Percentiles rank a stretch among this genome's conserved stretches.
Conservation (phyloP, 73 alveolate species). For the Paramecium tetraurelia region DNA sequence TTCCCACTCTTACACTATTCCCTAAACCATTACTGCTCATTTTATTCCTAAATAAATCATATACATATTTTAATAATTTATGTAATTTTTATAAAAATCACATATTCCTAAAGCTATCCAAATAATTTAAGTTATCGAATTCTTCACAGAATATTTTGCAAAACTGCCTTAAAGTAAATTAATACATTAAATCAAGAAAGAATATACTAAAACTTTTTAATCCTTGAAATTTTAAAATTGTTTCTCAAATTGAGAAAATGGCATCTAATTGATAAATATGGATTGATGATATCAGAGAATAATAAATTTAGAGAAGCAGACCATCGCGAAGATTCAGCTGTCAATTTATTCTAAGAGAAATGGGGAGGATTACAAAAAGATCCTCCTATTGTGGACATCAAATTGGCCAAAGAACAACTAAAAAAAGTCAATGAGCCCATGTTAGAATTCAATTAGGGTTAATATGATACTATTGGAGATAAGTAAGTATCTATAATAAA, state of each 20-base stretch:
- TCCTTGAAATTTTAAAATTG: not conserved
- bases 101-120: not conserved
- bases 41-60: not conserved
- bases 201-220: not conserved
- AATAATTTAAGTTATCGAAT: not conserved
- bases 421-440: not conserved
- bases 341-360: not conserved
- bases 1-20: too few relatives aligned
- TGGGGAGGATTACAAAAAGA: not conserved
- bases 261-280: not conserved
- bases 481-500: not conserved
- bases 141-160: not conserved
- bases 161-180: constrained; percentile 14
- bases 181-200: not conserved
- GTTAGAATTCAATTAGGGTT: not conserved
- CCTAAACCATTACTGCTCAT: not conserved
- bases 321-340: not conserved
- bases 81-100: not conserved
- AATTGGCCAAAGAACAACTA: not conserved
- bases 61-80: not conserved
- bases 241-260: not conserved
- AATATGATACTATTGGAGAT: constrained; percentile 4
- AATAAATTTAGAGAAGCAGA: not conserved
- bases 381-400: not conserved
- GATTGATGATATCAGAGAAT: not conserved